Base-by-base conservation (phyloP, 768 basidiomycete genomes). In the Filobasidium floriforme region DNA sequence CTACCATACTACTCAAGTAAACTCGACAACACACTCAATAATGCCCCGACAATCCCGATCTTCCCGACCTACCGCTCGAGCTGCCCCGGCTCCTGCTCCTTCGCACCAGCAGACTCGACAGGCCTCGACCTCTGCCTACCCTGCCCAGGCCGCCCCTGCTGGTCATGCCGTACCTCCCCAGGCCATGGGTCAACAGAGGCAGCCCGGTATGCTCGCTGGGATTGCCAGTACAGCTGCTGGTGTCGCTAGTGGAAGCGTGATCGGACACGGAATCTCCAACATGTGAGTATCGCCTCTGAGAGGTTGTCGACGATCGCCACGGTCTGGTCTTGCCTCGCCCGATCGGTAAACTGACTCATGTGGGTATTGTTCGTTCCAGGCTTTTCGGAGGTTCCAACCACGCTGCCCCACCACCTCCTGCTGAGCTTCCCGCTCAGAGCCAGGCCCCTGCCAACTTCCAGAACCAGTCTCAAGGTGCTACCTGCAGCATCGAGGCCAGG, bases 141-240 rank as follows among this genome's bases (percentile, higher is more conserved):
- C 64, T 41, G 63, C 62, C n/a, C 52, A 67, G 3, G 70, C 69
- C 19, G 63, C 68, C 15, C 66, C 70, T 52, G 57, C 64, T 1
- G 52, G 46, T 22, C 69, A 72, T 24, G 66, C 68, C 41, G 69
- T 61, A 14, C 60, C 62, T 32, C 67, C 63, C 43, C 59, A 65
- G 15, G 65, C 61, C 43, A 65, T 62, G 24, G 61, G 61, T 44
- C 72, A 69, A 46, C 72, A 71, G 55, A 68, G 71, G 29, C 76
- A 69, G 60, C 77, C 77, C 7, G 77, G 77, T 62, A 63, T 78
- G 55, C 72, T 78, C 59, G 77, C 77, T 52, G 70, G 72, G 32
- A 73, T 73, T 4, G 77, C 77, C 29, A 73, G 71, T 15, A 78
- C 77, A n/a, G 76, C 76, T 71, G 76, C 75, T 59, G 76, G 77